phyloP scores from a whole-genome alignment of 2,329 filamentous ascomycete genomes.

The Nothophaeocryptopus gaeumannii region DNA sequence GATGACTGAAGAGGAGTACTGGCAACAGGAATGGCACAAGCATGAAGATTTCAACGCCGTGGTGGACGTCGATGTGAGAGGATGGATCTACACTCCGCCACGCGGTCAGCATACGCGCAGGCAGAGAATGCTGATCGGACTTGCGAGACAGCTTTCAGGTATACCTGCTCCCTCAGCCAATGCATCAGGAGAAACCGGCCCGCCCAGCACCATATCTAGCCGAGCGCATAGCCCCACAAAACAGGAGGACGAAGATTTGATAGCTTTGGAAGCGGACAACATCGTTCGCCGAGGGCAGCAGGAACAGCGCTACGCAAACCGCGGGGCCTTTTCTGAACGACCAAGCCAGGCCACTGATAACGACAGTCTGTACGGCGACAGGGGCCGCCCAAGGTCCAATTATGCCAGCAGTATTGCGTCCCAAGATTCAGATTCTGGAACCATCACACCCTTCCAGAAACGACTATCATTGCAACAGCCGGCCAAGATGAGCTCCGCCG shows the following conservation, averaged over 20 bases:
- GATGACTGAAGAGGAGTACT: constrained; percentile 57
- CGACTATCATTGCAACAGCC: constrained; percentile 51
- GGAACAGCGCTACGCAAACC: constrained; percentile 58
- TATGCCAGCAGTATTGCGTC: constrained; percentile 26
- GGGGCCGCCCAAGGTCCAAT: constrained; percentile 15
- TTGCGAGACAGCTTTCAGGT: constrained; percentile 84
- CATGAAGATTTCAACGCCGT: constrained; percentile 79
- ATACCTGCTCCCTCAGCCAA: constrained; percentile 64
- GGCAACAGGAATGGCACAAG: constrained; percentile 73
- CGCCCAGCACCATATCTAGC: constrained; percentile 45
- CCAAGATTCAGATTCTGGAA: constrained; percentile 21
- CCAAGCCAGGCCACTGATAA: constrained; percentile 51
- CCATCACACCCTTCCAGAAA: constrained; percentile 43
- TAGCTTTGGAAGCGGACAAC: constrained; percentile 70
- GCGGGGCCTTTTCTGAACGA: constrained; percentile 70
- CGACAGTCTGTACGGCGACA: constrained; percentile 38
- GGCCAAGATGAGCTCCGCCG: constrained; percentile 68
- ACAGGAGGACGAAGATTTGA: constrained; percentile 61
- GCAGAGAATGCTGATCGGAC: constrained; percentile 79
- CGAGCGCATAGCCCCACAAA: constrained; percentile 42
- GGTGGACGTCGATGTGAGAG: constrained; percentile 90
- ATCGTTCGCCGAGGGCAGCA: constrained; percentile 75
- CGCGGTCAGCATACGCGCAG: constrained; percentile 79
- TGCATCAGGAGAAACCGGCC: constrained; percentile 33
- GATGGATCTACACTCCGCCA: constrained; percentile 91